Percentiles rank a stretch among this genome's conserved stretches.
phyloP scores from a whole-genome alignment of 345 rosid genomes.

The Ceriops zippeliana region DNA sequence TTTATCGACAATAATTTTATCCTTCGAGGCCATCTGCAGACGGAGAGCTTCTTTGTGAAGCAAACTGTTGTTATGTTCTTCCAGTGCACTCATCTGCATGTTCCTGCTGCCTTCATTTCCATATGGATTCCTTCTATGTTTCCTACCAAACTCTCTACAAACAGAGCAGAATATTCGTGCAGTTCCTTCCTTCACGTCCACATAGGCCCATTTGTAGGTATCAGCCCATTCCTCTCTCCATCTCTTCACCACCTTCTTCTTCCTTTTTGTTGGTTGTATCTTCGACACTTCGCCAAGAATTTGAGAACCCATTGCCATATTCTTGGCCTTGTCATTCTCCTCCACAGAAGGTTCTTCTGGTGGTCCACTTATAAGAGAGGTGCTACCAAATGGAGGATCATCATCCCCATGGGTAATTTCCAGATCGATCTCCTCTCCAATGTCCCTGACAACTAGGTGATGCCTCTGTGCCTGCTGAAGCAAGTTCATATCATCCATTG shows the following conservation, averaged over 20 bases:
- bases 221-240: slow-evolving; percentile 99
- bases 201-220: slow-evolving; percentile 99
- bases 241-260: slow-evolving; percentile 95
- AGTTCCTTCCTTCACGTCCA: slow-evolving; percentile 95
- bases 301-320: slow-evolving; percentile 69
- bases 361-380: slow-evolving; percentile 61
- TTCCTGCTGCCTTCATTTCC: slow-evolving; percentile 99
- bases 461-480: slow-evolving; percentile 97
- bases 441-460: slow-evolving; percentile 82
- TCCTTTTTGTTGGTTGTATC: slow-evolving; percentile 65
- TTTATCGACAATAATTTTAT: slow-evolving; percentile 79
- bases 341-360: slow-evolving; percentile 68
- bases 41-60: slow-evolving; percentile 99
- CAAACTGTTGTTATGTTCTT: slow-evolving; percentile 97
- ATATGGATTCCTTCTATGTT: slow-evolving; percentile 94
- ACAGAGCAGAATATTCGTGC: slow-evolving; percentile 95
- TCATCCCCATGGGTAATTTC: slow-evolving; percentile 95
- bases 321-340: slow-evolving; percentile 80
- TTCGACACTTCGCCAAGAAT: slow-evolving; percentile 59
- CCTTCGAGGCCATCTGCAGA: slow-evolving; percentile 96
- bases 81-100: slow-evolving; percentile 99
- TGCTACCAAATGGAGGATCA: slow-evolving; percentile 74
- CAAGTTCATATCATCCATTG: slow-evolving; percentile 96
- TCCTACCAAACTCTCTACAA: slow-evolving; percentile 95
- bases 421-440: slow-evolving; percentile 97